Evolutionary conservation across 2,329 filamentous ascomycete species (phyloP).

Genomic region (Verticillium klebahnii): DNA sequence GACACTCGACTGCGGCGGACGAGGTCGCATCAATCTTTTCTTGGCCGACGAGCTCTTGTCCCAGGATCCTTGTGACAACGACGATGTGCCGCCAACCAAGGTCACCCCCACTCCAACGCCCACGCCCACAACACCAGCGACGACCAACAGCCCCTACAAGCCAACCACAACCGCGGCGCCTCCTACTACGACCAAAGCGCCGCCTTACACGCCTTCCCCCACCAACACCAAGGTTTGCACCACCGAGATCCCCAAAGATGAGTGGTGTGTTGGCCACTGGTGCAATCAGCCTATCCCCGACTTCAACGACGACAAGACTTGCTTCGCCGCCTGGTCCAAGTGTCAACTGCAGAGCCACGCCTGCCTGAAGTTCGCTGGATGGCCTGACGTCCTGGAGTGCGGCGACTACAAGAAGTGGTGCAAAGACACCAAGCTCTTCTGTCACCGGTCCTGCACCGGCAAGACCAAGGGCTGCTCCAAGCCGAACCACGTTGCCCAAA

Average conservation of each 20-base stretch:
- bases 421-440: slow-evolving; percentile 24
- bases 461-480: slow-evolving; percentile 33
- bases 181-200: slow-evolving; percentile 28
- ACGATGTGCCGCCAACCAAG: slow-evolving; percentile 15
- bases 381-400: slow-evolving; percentile 43
- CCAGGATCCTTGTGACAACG: slow-evolving; percentile 41
- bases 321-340: slow-evolving; percentile 35
- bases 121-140: slow-evolving; percentile 5
- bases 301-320: slow-evolving; percentile 37
- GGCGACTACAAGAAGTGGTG: slow-evolving; percentile 49
- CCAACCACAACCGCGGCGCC: slow-evolving; percentile 15
- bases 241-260: slow-evolving; percentile 41
- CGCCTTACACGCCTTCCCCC: slow-evolving; percentile 12
- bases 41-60: slow-evolving; percentile 44
- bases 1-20: slow-evolving; percentile 37
- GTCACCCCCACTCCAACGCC: slow-evolving; percentile 4
- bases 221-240: slow-evolving; percentile 33
- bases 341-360: slow-evolving; percentile 43
- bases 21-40: slow-evolving; percentile 36
- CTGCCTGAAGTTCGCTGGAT: slow-evolving; percentile 48
- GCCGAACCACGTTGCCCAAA: slow-evolving; percentile 34
- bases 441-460: slow-evolving; percentile 37
- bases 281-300: slow-evolving; percentile 44
- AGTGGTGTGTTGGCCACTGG: slow-evolving; percentile 52
- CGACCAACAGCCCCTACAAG: slow-evolving; percentile 11